phyloP scores from a whole-genome alignment of 306 rosid species.

The Ormosia emarginata region DNA sequence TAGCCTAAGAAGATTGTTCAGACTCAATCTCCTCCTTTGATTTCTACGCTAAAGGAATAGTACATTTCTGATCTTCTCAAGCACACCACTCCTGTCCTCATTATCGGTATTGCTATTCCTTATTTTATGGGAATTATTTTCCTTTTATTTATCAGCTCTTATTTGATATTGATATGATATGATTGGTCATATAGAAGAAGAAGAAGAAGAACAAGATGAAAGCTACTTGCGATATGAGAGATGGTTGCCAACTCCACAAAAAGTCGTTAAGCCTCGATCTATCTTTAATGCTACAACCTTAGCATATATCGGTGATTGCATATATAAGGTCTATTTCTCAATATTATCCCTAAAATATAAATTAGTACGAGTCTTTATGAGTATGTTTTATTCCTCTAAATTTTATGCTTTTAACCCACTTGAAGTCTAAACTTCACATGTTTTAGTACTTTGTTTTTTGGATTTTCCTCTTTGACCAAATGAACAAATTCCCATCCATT shows the following conservation, averaged over 20 bases:
- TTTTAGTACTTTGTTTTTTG: no score
- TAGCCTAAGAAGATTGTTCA: conserved; percentile 34
- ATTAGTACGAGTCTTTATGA: neutral
- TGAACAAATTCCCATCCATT: neutral
- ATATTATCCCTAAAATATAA: neutral
- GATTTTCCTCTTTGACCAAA: neutral
- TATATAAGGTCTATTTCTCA: conserved; percentile 62
- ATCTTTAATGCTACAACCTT: conserved; percentile 70
- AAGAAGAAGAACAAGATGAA: conserved; percentile 31
- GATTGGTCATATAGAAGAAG: neutral
- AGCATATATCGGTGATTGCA: conserved; percentile 81
- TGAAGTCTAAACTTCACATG: no score
- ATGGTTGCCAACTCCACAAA: conserved; percentile 84
- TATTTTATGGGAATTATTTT: no score
- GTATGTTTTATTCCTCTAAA: neutral
- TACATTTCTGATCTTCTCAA: no score
- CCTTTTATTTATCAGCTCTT: neutral
- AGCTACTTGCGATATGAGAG: conserved; percentile 66
- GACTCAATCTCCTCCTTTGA: no score
- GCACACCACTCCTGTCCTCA: no score
- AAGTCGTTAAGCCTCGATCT: conserved; percentile 79
- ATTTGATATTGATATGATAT: no score
- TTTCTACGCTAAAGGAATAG: no score
- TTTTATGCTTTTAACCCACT: no score
- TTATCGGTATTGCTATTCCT: conserved; percentile 24